Base-by-base conservation (phyloP, 192 early-diverging fungal genomes). In the Coemansia furcata region DNA sequence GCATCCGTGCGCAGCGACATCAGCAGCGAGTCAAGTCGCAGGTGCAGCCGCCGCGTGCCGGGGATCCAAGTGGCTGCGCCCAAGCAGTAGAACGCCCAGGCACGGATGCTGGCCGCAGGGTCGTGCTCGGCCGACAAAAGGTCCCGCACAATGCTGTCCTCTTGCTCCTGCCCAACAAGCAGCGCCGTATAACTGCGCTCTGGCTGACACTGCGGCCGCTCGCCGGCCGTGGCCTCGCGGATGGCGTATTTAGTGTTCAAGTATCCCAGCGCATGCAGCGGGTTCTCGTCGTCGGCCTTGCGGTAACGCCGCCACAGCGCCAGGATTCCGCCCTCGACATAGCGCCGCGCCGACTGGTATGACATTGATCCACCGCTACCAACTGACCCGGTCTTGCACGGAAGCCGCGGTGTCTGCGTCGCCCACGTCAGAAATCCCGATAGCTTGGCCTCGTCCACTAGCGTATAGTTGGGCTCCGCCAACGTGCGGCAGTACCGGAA, bases 171-270 rank as follows among this genome's bases (percentile, higher is more conserved):
- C 19, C 59, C 62, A 15, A 76, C 63, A 2, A 71, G 33, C 55
- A 82, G 59, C 39, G 79, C 79, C 14, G 66, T 65, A 65, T 70
- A 82, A 65, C 73, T 71, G 43, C 67, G 63, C 62, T 82, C 79
- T 26, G 78, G 63, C 70, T 68, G 70, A 36, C 52, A 60, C 43
- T 67, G 73, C 49, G 79, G 79, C 55, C 65, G 73, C 67, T 69
- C 70, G 67, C 68, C 63, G 15, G 74, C 74, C 6, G 79, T 82
- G 21, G 79, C 79, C 73, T 82, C 79, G 67, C 79, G 79, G 65
- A 82, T 82, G 3, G 79, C 79, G 68, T 82, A 82, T 68, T 82
- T 82, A 57, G 79, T 82, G 71, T 76, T 82, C 64, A 82, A 74
- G 58, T 82, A 82, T 60, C 79, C 70, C 14, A 82, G 79, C 35